Evolutionary conservation across 2,329 filamentous ascomycete genomes (phyloP).

Genomic region (Pestalotiopsis sp.): DNA sequence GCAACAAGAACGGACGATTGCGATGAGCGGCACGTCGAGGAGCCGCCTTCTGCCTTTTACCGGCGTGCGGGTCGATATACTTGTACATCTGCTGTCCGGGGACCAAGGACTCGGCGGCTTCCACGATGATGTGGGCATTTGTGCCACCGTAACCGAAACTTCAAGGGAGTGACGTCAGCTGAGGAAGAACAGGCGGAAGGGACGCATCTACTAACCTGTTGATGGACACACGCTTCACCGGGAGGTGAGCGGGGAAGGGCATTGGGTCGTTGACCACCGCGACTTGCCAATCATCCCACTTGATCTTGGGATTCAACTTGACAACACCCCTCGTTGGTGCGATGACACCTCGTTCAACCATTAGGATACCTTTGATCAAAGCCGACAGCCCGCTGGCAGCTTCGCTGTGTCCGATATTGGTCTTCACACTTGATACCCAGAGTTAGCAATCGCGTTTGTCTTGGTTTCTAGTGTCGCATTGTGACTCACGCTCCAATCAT

Average conservation of each 20-base stretch:
- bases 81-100: slow-evolving; percentile 5
- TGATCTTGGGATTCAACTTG: slow-evolving; percentile 21
- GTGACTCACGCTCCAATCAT: neutral
- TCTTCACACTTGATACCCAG: neutral
- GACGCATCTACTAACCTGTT: no score
- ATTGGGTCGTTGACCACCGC: slow-evolving; percentile 17
- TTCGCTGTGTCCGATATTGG: slow-evolving; percentile 16
- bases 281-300: slow-evolving; percentile 24
- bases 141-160: slow-evolving; percentile 12
- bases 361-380: slow-evolving; percentile 11
- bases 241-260: slow-evolving; percentile 11
- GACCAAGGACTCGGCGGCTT: slow-evolving; percentile 3
- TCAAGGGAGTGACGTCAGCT: no score
- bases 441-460: no score
- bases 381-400: slow-evolving; percentile 11
- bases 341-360: slow-evolving; percentile 1
- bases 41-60: no score
- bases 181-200: no score
- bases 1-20: slow-evolving; percentile 18
- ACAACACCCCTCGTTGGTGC: neutral
- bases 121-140: slow-evolving; percentile 12
- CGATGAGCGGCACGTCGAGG: slow-evolving; percentile 1
- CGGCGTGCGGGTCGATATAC: neutral
- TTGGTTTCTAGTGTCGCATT: no score
- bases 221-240: no score